Evolutionary conservation across 441 rosid genomes (phyloP), one percentile per base, ranked within the genome.

Genomic region (Aquilaria agallochum): DNA sequence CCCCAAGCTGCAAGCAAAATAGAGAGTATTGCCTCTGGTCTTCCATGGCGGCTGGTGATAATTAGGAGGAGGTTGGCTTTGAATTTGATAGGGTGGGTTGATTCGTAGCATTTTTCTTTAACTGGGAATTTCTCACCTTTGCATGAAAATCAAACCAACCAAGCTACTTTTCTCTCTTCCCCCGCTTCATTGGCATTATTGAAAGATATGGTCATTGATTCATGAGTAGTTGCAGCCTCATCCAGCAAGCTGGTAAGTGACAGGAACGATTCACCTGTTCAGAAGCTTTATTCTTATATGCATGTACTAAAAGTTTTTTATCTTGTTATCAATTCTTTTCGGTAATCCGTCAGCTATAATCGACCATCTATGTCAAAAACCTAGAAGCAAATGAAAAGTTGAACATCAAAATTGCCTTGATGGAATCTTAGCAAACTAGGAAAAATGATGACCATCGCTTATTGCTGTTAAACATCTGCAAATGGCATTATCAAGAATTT

Each of bases 231-330:
- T 7, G 89, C 54, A 11, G 90, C 70, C 58, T 92, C 95, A 51
- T 78, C 77, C 61, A 89, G 68, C 56, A 20, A 86, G 80, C 62
- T 92, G 70, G 67, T 92, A 95, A 32, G 95, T 87, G 2, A 90
- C 74, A 42, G 96, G 98, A 75, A 89, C 98, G 59, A 92, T 92
- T 36, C 98, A 96, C 71, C 96, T 75, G 66, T 76, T 89, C 58
- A 89, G 68, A 47, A 92, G 86, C 76, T 92, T 92, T 72, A 93
- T 86, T 71, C 88, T 79, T 63, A 92, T 92, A 64, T 92, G 98
- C 20, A 96, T 92, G 81, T 92, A 89, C 98, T 96, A 92, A 55
- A 89, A 92, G 61, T 92, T 92, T 76, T 92, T 92, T 52, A 92
- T 92, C 79, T 92, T 96, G 64, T 92, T 92, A 73, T 92, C 98